Evolutionary conservation across 768 basidiomycete genomes (phyloP).

Genomic region (Macrolepiota albuminosa): DNA sequence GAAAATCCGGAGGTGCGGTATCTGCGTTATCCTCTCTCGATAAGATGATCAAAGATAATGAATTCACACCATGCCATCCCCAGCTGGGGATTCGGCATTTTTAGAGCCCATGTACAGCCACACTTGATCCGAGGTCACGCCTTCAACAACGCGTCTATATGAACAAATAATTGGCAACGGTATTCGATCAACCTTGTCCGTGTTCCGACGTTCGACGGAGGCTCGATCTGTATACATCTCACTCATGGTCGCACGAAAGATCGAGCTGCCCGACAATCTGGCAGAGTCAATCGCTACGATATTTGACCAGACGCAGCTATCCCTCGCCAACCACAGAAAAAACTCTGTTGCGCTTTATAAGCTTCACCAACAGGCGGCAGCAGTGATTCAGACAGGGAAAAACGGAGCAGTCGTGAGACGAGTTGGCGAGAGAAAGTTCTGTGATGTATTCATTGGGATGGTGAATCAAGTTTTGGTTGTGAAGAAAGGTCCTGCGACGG

Average conservation of each 20-base stretch:
- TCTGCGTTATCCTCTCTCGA: no score
- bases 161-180: constrained; percentile 8
- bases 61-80: no score
- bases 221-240: neutral
- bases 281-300: constrained; percentile 32
- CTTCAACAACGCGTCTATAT: constrained; percentile 19
- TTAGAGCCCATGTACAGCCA: neutral
- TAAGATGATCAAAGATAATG: no score
- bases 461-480: constrained; percentile 66
- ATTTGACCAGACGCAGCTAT: constrained; percentile 79
- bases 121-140: neutral
- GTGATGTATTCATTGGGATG: constrained; percentile 69
- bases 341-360: constrained; percentile 87
- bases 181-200: constrained; percentile 1
- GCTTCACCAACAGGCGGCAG: constrained; percentile 64
- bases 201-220: neutral
- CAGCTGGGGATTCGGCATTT: no score
- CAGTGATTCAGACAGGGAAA: constrained; percentile 45
- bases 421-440: constrained; percentile 77
- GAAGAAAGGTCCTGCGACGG: constrained; percentile 83
- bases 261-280: constrained; percentile 25
- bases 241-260: constrained; percentile 20
- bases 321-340: constrained; percentile 88
- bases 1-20: no score
- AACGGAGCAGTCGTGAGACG: constrained; percentile 45